A percentile compares a stretch with the other conserved stretches of the same genome.
These are phyloP conservation scores for Chlamydomonas sphaeroides DNA, from an alignment of 139 green algal genomes.

Conservation along the genomic window DNA sequence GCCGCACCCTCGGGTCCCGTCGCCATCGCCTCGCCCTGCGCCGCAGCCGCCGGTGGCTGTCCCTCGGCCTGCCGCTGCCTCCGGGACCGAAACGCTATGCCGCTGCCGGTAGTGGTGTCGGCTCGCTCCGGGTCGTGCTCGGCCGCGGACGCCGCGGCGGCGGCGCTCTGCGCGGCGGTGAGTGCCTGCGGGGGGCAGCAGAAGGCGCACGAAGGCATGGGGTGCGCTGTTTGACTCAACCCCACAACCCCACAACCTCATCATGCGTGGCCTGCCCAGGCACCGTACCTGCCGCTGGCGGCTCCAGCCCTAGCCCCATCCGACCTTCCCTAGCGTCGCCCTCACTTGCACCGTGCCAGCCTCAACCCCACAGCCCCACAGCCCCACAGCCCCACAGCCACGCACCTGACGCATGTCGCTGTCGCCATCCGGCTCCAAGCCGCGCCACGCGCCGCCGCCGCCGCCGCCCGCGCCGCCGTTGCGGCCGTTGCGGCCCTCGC, in stretches of 20 bases:
- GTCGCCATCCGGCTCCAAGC: not conserved
- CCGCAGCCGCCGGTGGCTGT: not conserved
- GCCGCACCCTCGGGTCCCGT: not conserved
- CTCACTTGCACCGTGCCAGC: not conserved
- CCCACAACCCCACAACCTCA: no score
- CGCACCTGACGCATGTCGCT: constrained; percentile 26
- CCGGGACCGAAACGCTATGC: constrained; percentile 32
- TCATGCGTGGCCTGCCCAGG: no score
- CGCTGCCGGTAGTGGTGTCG: constrained; percentile 10
- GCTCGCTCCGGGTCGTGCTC: constrained; percentile 32
- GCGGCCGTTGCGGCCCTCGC: not conserved
- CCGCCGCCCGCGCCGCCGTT: not conserved
- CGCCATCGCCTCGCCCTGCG: not conserved
- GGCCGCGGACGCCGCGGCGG: not conserved
- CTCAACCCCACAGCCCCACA: not conserved
- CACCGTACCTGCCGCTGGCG: no score
- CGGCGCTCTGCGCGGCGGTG: not conserved
- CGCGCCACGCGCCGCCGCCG: not conserved
- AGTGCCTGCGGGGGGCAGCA: constrained; percentile 11
- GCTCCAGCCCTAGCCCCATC: no score
- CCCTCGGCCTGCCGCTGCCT: not conserved
- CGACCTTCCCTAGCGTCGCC: no score
- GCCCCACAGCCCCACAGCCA: not conserved
- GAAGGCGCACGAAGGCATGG: no score
- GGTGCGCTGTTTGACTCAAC: no score